Conservation (phyloP, 176 grass and related monocot genomes). For the Phoenix roebelenii region DNA sequence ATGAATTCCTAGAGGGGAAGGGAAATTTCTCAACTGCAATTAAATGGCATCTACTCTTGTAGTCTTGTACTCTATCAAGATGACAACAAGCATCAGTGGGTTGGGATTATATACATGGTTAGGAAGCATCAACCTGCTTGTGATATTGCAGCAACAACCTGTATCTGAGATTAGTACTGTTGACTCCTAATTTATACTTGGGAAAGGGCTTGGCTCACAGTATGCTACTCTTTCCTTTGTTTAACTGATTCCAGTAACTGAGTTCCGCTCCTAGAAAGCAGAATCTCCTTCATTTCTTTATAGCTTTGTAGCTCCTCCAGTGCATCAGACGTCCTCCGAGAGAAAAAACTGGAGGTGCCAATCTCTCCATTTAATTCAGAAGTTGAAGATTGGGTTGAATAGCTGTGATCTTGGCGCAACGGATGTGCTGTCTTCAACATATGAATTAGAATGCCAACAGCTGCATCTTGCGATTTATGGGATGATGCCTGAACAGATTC, state of each 20-base stretch:
- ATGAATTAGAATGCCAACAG: conserved; percentile 64
- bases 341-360: conserved; percentile 36
- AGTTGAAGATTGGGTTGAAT: conserved; percentile 37
- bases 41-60: no score
- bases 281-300: conserved; percentile 51
- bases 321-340: conserved; percentile 57
- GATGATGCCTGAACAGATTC: conserved; percentile 37
- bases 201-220: no score
- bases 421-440: conserved; percentile 51
- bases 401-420: conserved; percentile 41
- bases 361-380: conserved; percentile 28
- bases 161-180: no score
- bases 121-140: not conserved
- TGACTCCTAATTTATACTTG: no score
- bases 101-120: conserved; percentile 24
- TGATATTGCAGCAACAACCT: no score
- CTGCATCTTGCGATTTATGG: conserved; percentile 80
- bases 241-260: conserved; percentile 22
- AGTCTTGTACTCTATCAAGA: no score
- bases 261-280: conserved; percentile 41
- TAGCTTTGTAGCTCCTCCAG: conserved; percentile 60
- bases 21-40: no score
- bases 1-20: no score
- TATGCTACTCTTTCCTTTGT: conserved; percentile 6
- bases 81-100: no score